Base-by-base conservation (phyloP, 163 green algal species). In the Chloroidium sp. region DNA sequence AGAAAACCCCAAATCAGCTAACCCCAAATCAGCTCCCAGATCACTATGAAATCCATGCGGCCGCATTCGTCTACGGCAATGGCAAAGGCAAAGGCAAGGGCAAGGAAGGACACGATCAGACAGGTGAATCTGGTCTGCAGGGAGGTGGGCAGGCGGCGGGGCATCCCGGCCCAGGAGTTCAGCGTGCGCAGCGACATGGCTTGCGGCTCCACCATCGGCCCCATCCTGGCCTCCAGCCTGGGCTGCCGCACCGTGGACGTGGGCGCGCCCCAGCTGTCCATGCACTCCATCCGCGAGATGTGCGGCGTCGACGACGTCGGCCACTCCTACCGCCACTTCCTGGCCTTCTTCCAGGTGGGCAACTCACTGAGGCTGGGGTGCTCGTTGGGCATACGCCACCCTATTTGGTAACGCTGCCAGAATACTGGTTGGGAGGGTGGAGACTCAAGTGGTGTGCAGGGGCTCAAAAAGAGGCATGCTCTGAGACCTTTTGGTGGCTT, bases 261-360 rank as follows among this genome's bases (percentile, higher is more conserved):
- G 0, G 95, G 95, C 76, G 90, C 94, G 2, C 91, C 96, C 2
- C 67, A 76, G 90, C 91, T 98, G 59, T 88, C 91, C 80, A 97
- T 97, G 94, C 93, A 97, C 93, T 93, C 83, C 82, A 96, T 98
- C 59, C 89, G 95, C 0, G 96, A 99, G 89, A 97, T 97, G 93
- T 93, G 89, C 72, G 92, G 88, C 3, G 62, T 84, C 68, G 69
- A 82, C 69, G 95, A 98, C 84, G 84, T 97, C 2, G 86, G 87
- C 14, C 86, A 93, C 60, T 86, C 87, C 59, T 93, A 93, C 80
- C 74, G 88, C 69, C 95, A 98, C 85, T 94, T 98, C 80, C 78
- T 86, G n/a, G 90, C 90, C 2, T 97, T 98, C 82, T 97, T 94
- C 82, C 75, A 89, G 69, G 69, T 72, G 67, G 36, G 36, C 36